phyloP scores from a whole-genome alignment of 345 rosid species.

The Pugionium dolabratum region DNA sequence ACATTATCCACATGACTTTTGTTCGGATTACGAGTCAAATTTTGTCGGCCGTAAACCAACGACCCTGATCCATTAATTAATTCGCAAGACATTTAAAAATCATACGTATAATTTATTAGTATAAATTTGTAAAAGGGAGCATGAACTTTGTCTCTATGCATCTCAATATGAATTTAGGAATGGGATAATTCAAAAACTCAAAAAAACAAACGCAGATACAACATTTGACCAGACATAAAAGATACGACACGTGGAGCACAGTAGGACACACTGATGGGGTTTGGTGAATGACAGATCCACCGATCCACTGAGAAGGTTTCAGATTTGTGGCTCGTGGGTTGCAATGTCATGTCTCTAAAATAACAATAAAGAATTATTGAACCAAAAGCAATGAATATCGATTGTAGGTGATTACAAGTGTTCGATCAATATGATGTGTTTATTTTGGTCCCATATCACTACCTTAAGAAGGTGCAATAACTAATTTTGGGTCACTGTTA shows the following conservation, averaged over 20 bases:
- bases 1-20: conserved; percentile 32
- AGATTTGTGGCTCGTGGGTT: conserved; percentile 32
- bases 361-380: conserved; percentile 6
- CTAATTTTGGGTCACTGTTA: conserved; percentile 18
- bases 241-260: conserved; percentile 29
- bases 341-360: conserved; percentile 32
- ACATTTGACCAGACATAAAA: conserved; percentile 35
- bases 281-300: conserved; percentile 34
- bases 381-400: not conserved
- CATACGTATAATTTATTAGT: not conserved
- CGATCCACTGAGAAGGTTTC: conserved; percentile 22
- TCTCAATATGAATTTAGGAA: conserved; percentile 1
- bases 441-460: conserved; percentile 29
- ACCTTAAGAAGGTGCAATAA: conserved; percentile 17
- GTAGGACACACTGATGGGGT: conserved; percentile 32
- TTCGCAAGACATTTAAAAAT: not conserved
- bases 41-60: conserved; percentile 39
- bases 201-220: conserved; percentile 34
- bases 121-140: conserved; percentile 27
- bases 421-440: conserved; percentile 5
- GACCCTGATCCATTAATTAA: conserved; percentile 32
- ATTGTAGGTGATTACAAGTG: conserved; percentile 26
- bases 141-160: conserved; percentile 29
- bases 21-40: conserved; percentile 36
- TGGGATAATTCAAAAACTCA: conserved; percentile 12